Evolutionary conservation across 495 filamentous ascomycete species (phyloP).

Genomic region (Lophium mytilinum): DNA sequence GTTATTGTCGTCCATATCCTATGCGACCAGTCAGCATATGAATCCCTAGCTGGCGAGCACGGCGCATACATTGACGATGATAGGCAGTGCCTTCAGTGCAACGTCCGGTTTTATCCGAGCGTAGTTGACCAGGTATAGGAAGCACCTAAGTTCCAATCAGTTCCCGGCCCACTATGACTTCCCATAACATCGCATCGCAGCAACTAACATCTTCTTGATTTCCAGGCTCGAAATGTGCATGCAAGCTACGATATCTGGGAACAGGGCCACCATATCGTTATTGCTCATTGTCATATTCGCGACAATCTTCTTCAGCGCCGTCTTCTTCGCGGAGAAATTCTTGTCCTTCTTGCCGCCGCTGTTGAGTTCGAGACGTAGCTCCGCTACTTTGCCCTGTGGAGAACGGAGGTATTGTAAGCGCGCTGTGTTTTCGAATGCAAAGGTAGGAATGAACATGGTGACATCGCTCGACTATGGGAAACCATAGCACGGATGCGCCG

Average conservation of each 20-base stretch:
- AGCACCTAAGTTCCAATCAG: conserved; percentile 59
- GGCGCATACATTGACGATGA: conserved; percentile 62
- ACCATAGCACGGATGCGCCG: too few species aligned
- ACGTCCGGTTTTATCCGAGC: conserved; percentile 89
- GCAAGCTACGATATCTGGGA: conserved; percentile 88
- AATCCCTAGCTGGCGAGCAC: not conserved
- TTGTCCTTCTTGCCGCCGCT: conserved; percentile 97
- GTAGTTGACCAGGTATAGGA: conserved; percentile 95
- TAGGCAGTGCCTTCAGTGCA: conserved; percentile 85
- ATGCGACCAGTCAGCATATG: conserved; percentile 1
- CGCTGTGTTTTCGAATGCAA: conserved; percentile 7
- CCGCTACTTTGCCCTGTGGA: conserved; percentile 93
- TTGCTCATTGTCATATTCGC: conserved; percentile 99
- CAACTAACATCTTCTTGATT: conserved; percentile 96
- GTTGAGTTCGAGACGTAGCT: conserved; percentile 89
- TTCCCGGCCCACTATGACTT: not conserved
- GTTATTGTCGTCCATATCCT: conserved; percentile 94
- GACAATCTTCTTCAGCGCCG: conserved; percentile 98
- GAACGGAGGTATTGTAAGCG: conserved; percentile 26
- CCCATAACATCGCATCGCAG: not conserved
- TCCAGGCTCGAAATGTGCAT: conserved; percentile 92
- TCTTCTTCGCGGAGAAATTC: conserved; percentile 93
- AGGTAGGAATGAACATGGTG: conserved; percentile 24
- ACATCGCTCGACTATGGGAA: not conserved
- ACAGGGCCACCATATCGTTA: conserved; percentile 97